Conservation (phyloP, 768 basidiomycete genomes). For the Cystofilobasidium capitatum region DNA sequence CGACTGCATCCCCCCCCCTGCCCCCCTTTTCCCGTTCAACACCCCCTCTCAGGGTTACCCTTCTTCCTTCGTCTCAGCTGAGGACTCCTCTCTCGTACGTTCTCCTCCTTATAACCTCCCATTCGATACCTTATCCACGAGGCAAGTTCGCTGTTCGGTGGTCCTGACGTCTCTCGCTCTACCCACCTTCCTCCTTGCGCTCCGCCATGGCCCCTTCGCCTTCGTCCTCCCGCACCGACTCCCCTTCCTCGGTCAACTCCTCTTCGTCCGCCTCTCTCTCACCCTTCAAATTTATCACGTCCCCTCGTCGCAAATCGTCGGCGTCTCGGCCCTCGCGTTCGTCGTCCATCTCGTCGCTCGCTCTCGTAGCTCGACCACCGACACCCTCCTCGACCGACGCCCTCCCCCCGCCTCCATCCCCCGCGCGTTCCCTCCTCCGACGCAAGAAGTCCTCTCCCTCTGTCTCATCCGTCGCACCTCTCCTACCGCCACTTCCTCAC, state of each 20-base stretch:
- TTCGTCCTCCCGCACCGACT: constrained; percentile 33
- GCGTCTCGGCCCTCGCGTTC: too few relatives aligned
- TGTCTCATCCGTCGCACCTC: background rate
- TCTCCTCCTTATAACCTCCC: background rate
- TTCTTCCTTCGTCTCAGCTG: background rate
- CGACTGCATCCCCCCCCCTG: background rate
- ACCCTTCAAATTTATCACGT: too few relatives aligned
- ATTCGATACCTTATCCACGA: too few relatives aligned
- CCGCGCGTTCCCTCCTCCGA: too few relatives aligned
- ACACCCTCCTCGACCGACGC: constrained; percentile 27
- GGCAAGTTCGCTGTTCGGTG: background rate
- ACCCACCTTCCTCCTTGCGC: background rate
- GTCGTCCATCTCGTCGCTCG: too few relatives aligned
- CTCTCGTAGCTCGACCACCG: too few relatives aligned
- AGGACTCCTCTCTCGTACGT: background rate
- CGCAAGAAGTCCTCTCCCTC: too few relatives aligned
- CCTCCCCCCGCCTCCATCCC: too few relatives aligned
- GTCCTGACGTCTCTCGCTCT: background rate
- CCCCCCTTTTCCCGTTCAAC: background rate
- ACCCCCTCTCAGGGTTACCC: background rate
- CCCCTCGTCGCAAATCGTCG: too few relatives aligned
- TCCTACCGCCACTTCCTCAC: background rate
- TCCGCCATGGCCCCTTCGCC: background rate
- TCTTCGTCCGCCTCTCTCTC: constrained; percentile 42
- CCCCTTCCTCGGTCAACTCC: constrained; percentile 73